Evolutionary conservation across 179 eudicot species (phyloP), one percentile per base, ranked within the genome.

Genomic region (Nepenthes alata): DNA sequence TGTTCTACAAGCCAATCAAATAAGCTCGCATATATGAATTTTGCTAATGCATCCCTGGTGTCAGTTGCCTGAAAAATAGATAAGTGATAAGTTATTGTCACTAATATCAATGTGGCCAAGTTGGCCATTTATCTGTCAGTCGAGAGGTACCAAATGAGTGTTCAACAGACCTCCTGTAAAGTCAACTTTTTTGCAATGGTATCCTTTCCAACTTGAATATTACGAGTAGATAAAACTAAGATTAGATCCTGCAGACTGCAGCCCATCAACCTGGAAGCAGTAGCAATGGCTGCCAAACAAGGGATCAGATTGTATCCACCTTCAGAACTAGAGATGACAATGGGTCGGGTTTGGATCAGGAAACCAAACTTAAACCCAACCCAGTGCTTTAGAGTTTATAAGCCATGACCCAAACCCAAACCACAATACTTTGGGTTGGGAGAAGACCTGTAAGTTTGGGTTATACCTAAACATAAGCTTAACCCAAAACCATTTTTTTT

Each of bases 21-120:
- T 77, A 94, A 77, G 72, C 87, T 83, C 35, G 88, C 85, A 61
- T 94, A 90, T 51, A 94, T 71, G 70, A 75, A 82, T 70, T 90
- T 94, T 36, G 99, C 91, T 75, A 94, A 78, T 60, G 97, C 93
- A 80, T 94, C 97, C 69, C 99, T 85, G 57, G 83, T 59, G 65
- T 80, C 96, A 60, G 70, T 76, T 64, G 97, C 99, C 99, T 93
- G 67, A 37, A 74, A 50, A 67, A 56, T 25, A 25, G 25, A 55
- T 63, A 34, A 41, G 45, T 41, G 45, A 41, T 41, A 41, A 41
- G 5, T 41, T 41, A 41, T 41, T 41, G 45, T 41, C 8, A 41
- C 45, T 7, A 41, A 4, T 1, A 4, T 7, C 45, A 41, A 41
- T 41, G 45, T 41, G 45, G 45, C 8, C 45, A 41, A 41, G 5